These are phyloP conservation scores for Botrytis pseudocinerea DNA, from an alignment of 2,329 filamentous ascomycete species.

Conservation along the genomic window DNA sequence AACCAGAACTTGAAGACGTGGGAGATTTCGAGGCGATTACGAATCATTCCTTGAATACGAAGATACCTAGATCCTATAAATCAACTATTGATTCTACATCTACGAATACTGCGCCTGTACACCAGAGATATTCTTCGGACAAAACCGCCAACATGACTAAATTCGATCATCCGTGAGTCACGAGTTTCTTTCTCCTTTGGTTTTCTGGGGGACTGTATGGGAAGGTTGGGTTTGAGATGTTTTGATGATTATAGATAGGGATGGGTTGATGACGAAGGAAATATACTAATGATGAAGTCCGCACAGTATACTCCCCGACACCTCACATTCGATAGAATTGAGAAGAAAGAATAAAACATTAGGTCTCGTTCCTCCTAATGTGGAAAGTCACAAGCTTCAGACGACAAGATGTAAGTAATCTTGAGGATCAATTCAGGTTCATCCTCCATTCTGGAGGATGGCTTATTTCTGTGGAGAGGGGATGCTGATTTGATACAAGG, in stretches of 20 bases:
- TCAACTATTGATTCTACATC: neutral
- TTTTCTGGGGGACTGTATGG: no score
- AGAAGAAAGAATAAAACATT: conserved; percentile 34
- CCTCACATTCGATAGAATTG: conserved; percentile 34
- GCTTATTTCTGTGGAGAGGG: neutral
- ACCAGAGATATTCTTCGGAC: neutral
- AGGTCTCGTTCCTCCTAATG: conserved; percentile 37
- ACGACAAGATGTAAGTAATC: conserved; percentile 34
- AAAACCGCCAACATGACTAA: neutral
- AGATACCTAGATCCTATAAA: neutral
- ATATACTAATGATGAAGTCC: neutral
- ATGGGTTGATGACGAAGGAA: neutral
- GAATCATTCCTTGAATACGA: neutral
- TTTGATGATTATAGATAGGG: no score
- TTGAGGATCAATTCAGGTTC: neutral
- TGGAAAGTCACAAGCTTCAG: conserved; percentile 37
- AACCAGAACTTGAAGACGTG: neutral
- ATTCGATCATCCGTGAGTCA: conserved; percentile 26
- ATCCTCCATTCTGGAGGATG: neutral
- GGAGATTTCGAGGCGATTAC: neutral
- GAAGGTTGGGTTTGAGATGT: no score
- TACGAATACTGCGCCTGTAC: neutral
- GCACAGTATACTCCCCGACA: conserved; percentile 33
- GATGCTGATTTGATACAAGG: conserved; percentile 27
- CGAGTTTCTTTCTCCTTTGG: neutral